A percentile compares a stretch with the other conserved stretches of the same genome.
Evolutionary conservation across 768 basidiomycete species (phyloP).

Genomic region (Nevesoporus exiguus): DNA sequence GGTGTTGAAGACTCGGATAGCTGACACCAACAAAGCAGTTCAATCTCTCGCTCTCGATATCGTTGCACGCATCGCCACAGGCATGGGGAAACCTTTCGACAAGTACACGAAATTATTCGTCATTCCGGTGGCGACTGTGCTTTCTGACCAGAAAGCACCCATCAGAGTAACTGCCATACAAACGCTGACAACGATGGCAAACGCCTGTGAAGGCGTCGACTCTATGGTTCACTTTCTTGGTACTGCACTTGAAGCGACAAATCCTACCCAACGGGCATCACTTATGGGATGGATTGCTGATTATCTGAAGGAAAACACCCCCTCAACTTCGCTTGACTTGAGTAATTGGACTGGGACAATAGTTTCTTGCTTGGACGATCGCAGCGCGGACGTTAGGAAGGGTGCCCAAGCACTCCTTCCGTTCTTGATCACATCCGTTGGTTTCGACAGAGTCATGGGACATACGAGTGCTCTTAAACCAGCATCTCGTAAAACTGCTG

Average conservation of each 20-base stretch:
- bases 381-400: constrained; percentile 88
- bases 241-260: constrained; percentile 77
- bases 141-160: constrained; percentile 90
- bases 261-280: constrained; percentile 82
- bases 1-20: constrained; percentile 82
- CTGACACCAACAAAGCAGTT: constrained; percentile 92
- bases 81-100: constrained; percentile 96
- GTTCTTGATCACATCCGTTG: constrained; percentile 64
- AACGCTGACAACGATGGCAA: constrained; percentile 78
- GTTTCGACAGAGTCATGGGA: constrained; percentile 83
- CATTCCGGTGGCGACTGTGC: constrained; percentile 72
- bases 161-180: constrained; percentile 76
- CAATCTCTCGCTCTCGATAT: constrained; percentile 89
- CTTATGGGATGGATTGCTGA: constrained; percentile 78
- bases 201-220: constrained; percentile 82
- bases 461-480: constrained; percentile 87
- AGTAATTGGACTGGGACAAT: constrained; percentile 60
- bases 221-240: constrained; percentile 74
- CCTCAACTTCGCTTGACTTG: constrained; percentile 60
- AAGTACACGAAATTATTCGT: constrained; percentile 79
- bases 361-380: constrained; percentile 84
- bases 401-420: constrained; percentile 82
- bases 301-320: constrained; percentile 67
- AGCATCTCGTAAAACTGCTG: constrained; percentile 78
- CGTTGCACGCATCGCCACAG: constrained; percentile 82